Evolutionary conservation across 352 stramenopile genomes (phyloP), one percentile per base, ranked within the genome.

Genomic region (Phytophthora melonis): DNA sequence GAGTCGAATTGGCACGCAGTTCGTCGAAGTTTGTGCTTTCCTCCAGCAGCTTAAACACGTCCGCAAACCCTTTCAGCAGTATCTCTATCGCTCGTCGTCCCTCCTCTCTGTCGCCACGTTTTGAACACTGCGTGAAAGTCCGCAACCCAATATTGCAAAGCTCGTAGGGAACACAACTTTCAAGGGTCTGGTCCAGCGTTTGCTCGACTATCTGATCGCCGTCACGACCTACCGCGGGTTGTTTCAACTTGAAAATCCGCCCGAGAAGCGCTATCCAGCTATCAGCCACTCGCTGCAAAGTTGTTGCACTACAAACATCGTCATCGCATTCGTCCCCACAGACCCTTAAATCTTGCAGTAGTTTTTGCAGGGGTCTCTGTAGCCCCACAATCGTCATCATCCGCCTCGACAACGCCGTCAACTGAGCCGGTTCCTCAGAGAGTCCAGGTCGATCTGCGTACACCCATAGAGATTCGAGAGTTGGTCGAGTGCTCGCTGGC

Each of bases 391-490:
- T 36, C 13, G 19, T 66, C n/a, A 43, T 68, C 32, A 72, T 54
- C 23, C 63, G 54, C 13, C 13, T 62, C 23, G 56, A 66, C 16
- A 71, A 6, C 1, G 39, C 13, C 18, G 50, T 54, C 3, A 65
- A 43, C 5, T 63, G 13, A 16, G 3, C 16, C 1, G 55, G 19
- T 34, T 57, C 59, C 5, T 68, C 49, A 7, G 50, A 27, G 34
- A 55, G 50, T 11, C 43, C 52, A 34, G 63, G 53, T 32, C 34
- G n/a, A 6, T 50, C 70, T 16, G 23, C 50, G 36, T 56, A 62
- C 1, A 59, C 34, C 63, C 70, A 77, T 34, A 77, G 63, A n/a
- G 63, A 65, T 18, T 49, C 21, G 13, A 77, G 19, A 11, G 23
- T 14, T 55, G 58, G 70, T 27, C 70, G 57, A 55, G 21, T 56